Base-by-base conservation (phyloP, 2,329 filamentous ascomycete species). In the Penicillium concentricum region DNA sequence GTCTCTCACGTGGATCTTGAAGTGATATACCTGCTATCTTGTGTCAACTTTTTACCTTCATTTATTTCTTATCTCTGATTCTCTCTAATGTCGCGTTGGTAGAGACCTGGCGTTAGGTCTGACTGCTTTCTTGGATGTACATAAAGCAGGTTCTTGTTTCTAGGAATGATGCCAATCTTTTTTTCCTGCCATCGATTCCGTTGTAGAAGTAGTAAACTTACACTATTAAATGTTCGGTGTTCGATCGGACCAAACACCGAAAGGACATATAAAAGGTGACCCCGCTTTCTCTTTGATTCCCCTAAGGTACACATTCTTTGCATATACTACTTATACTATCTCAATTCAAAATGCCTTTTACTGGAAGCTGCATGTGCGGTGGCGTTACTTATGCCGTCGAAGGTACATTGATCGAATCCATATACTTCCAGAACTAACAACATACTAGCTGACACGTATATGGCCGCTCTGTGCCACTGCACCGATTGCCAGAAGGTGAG, bases 401-500 rank as follows among this genome's bases (percentile, higher is more conserved):
- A 18, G 67, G 69, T 67, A 62, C 44, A 22, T 64, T 18, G 12
- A 24, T 18, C 20, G 4, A 18, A 30, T 7, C 8, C 4, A 4
- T 0, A 16, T 13, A 26, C 46, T 34, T 35, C 22, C 7, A 15
- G 26, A 5, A 20, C 42, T 53, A 34, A 56, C 26, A 28, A 13
- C 7, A 22, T 38, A 28, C 12, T 51, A 81, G 79, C 73, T 12
- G 75, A 81, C 37, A 67, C 76, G 4, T 72, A 69, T 16, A 53
- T 69, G 4, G 78, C 74, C 18, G 80, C 80, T 7, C 70, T 84
- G 34, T 84, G 82, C 69, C 80, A 83, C 64, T 83, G 81, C 67
- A 62, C 66, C 13, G 81, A 83, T 58, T 84, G 81, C 66, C 81
- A 84, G 60, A 84, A 84, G 77, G 80, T 78, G 63, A 46, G 16